These are phyloP conservation scores for Diplosphaera chodatii DNA, from an alignment of 139 green algal species.

Conservation along the genomic window DNA sequence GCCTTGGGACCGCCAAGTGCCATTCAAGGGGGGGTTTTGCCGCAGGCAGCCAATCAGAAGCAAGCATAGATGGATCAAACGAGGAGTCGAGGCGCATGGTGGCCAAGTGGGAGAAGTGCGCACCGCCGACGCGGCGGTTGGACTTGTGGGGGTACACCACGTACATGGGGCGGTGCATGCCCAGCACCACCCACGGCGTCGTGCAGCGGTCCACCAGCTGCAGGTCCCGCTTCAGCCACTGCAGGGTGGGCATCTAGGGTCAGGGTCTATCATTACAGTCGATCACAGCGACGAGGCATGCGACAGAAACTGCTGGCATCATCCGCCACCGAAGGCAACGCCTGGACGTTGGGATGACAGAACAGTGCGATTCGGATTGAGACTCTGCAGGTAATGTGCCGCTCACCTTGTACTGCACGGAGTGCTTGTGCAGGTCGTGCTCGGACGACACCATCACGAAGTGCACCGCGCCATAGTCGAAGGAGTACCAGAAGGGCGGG, in stretches of 20 bases:
- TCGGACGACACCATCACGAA: slow-evolving; percentile 67
- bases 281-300: too few species aligned
- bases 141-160: slow-evolving; percentile 72
- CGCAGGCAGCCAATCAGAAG: too few species aligned
- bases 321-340: too few species aligned
- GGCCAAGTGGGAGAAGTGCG: neutral
- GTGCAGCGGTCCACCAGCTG: slow-evolving; percentile 54
- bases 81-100: too few species aligned
- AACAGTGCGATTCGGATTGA: too few species aligned
- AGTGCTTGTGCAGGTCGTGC: slow-evolving; percentile 54
- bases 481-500: slow-evolving; percentile 81
- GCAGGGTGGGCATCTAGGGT: neutral
- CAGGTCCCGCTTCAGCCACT: slow-evolving; percentile 65
- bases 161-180: slow-evolving; percentile 75
- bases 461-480: slow-evolving; percentile 64
- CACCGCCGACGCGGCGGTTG: slow-evolving; percentile 52
- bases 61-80: too few species aligned
- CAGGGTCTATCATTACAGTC: neutral
- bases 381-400: too few species aligned
- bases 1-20: too few species aligned
- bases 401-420: slow-evolving; percentile 42
- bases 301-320: too few species aligned
- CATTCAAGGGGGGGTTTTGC: too few species aligned
- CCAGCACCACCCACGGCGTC: slow-evolving; percentile 72
- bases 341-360: too few species aligned